Evolutionary conservation across 1,284 basidiomycete species (phyloP).

Genomic region (Cryptococcus sp.): DNA sequence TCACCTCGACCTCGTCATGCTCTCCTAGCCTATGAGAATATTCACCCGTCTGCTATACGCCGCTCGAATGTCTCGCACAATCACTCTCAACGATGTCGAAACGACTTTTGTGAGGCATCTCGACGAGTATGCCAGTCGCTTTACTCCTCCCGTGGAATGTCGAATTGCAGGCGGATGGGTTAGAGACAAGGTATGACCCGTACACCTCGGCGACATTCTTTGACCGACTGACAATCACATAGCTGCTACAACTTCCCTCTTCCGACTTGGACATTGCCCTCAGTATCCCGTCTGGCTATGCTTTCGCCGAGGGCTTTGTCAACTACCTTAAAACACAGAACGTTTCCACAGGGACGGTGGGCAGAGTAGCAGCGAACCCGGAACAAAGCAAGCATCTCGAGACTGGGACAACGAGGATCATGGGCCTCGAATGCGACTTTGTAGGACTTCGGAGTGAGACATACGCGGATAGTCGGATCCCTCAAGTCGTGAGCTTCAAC

Average conservation of each 20-base stretch:
- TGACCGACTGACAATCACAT: slow-evolving; percentile 14
- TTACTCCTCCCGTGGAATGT: slow-evolving; percentile 61
- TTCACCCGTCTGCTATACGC: slow-evolving; percentile 9
- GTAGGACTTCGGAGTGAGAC: slow-evolving; percentile 93
- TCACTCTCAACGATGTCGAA: slow-evolving; percentile 38
- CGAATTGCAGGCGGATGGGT: slow-evolving; percentile 96
- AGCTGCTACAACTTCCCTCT: slow-evolving; percentile 81
- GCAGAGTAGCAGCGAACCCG: slow-evolving; percentile 90
- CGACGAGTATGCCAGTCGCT: slow-evolving; percentile 42
- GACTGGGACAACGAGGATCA: slow-evolving; percentile 84
- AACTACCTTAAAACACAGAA: slow-evolving; percentile 63
- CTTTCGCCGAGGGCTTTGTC: slow-evolving; percentile 82
- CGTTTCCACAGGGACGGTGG: slow-evolving; percentile 63
- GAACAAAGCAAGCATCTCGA: slow-evolving; percentile 98
- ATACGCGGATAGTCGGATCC: slow-evolving; percentile 88
- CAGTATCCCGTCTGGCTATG: slow-evolving; percentile 81
- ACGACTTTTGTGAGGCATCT: slow-evolving; percentile 43
- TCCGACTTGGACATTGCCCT: slow-evolving; percentile 95
- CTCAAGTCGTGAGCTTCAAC: slow-evolving; percentile 70
- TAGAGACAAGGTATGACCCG: slow-evolving; percentile 78
- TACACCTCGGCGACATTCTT: background rate
- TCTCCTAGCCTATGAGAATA: slow-evolving; percentile 13
- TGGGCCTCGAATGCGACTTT: slow-evolving; percentile 86
- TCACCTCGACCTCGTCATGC: background rate
- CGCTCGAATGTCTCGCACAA: slow-evolving; percentile 14